Conservation (phyloP, 768 basidiomycete genomes). For the Leucogyrophana mollusca region DNA sequence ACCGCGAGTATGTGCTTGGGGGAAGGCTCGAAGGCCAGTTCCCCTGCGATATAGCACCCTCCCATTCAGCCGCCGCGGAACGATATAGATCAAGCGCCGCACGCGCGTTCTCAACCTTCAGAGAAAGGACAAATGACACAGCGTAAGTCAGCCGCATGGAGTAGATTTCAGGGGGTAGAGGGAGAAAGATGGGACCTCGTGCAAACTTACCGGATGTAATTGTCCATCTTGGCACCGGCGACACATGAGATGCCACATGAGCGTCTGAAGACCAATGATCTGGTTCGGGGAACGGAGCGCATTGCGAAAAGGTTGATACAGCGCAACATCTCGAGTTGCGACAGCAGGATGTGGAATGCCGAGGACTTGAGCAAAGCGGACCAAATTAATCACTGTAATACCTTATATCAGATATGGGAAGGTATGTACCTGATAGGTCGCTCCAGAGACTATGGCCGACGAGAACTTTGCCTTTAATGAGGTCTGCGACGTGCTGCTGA, state of each 20-base stretch:
- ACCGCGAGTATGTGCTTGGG: slow-evolving; percentile 78
- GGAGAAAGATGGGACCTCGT: neutral
- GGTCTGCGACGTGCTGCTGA: slow-evolving; percentile 62
- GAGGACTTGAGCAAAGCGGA: slow-evolving; percentile 47
- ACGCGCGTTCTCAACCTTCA: slow-evolving; percentile 76
- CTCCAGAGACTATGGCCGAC: slow-evolving; percentile 81
- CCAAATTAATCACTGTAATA: neutral
- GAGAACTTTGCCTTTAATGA: slow-evolving; percentile 68
- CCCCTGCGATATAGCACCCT: slow-evolving; percentile 51
- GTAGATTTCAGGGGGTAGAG: too few relatives aligned
- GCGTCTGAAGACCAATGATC: slow-evolving; percentile 70
- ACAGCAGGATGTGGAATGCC: slow-evolving; percentile 81
- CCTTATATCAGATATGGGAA: neutral
- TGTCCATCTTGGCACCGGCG: slow-evolving; percentile 73
- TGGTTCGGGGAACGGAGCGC: slow-evolving; percentile 66
- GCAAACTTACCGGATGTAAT: slow-evolving; percentile 63
- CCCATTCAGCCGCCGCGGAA: slow-evolving; percentile 66
- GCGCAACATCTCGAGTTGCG: slow-evolving; percentile 74
- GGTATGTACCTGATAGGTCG: slow-evolving; percentile 66
- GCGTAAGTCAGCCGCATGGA: slow-evolving; percentile 14
- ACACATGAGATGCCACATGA: slow-evolving; percentile 82
- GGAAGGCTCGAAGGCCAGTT: slow-evolving; percentile 79
- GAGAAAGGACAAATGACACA: slow-evolving; percentile 4
- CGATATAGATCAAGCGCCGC: slow-evolving; percentile 52
- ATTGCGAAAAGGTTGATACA: slow-evolving; percentile 79